Percentiles rank a stretch among this genome's conserved stretches.
These are phyloP conservation scores for Spathaspora sp. DNA, from an alignment of 1,139 yeast genomes.

Conservation along the genomic window DNA sequence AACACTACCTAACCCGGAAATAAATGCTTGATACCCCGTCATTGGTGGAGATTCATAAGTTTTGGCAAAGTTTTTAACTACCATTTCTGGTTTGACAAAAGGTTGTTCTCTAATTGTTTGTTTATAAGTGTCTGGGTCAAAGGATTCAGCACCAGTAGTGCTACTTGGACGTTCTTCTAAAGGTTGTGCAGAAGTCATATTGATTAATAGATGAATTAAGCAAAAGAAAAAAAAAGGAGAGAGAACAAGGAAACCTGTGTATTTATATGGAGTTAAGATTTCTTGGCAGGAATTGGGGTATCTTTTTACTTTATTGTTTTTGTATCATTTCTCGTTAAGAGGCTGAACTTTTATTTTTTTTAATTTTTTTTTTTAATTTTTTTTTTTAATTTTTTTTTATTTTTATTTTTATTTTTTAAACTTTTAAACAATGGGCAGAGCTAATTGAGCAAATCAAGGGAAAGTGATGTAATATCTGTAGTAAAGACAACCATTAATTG, in stretches of 20 bases:
- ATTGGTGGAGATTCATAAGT: slow-evolving; percentile 36
- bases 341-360: background rate
- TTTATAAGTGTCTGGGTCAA: slow-evolving; percentile 17
- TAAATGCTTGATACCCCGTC: slow-evolving; percentile 39
- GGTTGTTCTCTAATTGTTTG: slow-evolving; percentile 23
- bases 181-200: background rate
- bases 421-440: too few species aligned
- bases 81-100: slow-evolving; percentile 30
- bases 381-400: background rate
- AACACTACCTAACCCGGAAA: slow-evolving; percentile 44
- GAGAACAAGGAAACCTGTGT: too few species aligned
- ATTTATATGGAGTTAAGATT: background rate
- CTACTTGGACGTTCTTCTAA: slow-evolving; percentile 9
- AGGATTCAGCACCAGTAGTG: slow-evolving; percentile 13
- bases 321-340: background rate
- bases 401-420: too few species aligned
- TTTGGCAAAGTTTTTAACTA: slow-evolving; percentile 34
- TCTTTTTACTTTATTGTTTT: background rate
- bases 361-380: too few species aligned
- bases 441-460: too few species aligned
- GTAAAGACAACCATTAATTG: too few species aligned
- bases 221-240: background rate
- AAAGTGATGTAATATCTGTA: too few species aligned
- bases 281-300: background rate
- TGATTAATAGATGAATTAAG: background rate